Percentiles rank a stretch among this genome's conserved stretches.
Conservation (phyloP, 2,329 filamentous ascomycete genomes). For the Neofusicoccum sp. region DNA sequence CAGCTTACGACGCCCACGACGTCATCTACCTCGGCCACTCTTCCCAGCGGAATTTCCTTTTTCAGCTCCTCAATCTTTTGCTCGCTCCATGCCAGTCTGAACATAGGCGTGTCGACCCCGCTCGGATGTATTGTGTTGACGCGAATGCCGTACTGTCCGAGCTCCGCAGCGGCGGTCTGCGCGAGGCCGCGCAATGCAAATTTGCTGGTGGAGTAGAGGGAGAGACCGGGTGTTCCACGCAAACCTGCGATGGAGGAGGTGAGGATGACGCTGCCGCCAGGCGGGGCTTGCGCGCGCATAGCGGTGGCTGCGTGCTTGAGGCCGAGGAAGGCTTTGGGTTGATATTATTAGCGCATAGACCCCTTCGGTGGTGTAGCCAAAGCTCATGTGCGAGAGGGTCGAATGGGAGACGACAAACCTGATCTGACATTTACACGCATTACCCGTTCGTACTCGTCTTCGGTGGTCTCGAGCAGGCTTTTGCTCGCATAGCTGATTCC, state of each 20-base stretch:
- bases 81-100: slow-evolving; percentile 34
- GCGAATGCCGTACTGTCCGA: slow-evolving; percentile 38
- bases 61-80: slow-evolving; percentile 35
- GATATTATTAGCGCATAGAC: neutral
- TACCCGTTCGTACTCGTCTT: slow-evolving; percentile 36
- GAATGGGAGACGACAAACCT: slow-evolving; percentile 25
- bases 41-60: slow-evolving; percentile 34
- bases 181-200: slow-evolving; percentile 41
- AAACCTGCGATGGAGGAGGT: slow-evolving; percentile 41
- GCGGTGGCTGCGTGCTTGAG: slow-evolving; percentile 36
- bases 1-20: slow-evolving; percentile 40
- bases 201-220: slow-evolving; percentile 37
- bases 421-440: slow-evolving; percentile 40
- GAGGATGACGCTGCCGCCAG: slow-evolving; percentile 39
- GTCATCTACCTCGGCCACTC: slow-evolving; percentile 38
- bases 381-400: neutral
- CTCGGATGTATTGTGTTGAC: slow-evolving; percentile 44
- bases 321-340: slow-evolving; percentile 33
- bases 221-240: slow-evolving; percentile 37
- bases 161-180: slow-evolving; percentile 38
- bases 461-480: slow-evolving; percentile 37
- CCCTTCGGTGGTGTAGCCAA: no score
- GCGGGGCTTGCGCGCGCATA: slow-evolving; percentile 31
- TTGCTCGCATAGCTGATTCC: slow-evolving; percentile 26
- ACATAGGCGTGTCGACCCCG: slow-evolving; percentile 38